Conservation (phyloP, 306 rosid genomes). For the Gillenia trifoliata region DNA sequence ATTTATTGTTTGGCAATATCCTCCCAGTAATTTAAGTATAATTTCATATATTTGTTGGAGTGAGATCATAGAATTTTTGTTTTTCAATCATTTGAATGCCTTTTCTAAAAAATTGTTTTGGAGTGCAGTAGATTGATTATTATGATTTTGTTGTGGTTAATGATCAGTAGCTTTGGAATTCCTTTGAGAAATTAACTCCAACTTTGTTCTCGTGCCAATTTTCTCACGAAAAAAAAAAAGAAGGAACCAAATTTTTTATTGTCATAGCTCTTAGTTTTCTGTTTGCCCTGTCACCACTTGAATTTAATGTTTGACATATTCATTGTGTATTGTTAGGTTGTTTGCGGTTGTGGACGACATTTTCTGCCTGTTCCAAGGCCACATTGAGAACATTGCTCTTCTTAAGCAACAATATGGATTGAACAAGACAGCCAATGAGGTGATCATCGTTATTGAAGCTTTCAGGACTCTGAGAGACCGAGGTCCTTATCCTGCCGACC, state of each 20-base stretch:
- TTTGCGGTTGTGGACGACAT: conserved; percentile 97
- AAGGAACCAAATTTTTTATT: neutral
- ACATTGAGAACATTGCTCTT: conserved; percentile 70
- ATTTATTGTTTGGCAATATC: neutral
- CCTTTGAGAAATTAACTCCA: neutral
- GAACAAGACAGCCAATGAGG: conserved; percentile 86
- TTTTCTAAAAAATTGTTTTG: neutral
- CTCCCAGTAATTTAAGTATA: neutral
- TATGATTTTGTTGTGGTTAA: neutral
- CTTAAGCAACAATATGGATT: conserved; percentile 97
- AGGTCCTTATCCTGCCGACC: conserved; percentile 92
- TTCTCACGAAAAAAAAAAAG: neutral
- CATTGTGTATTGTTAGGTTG: conserved; percentile 41
- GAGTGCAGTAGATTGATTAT: neutral
- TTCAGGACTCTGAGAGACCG: conserved; percentile 92
- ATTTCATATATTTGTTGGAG: neutral
- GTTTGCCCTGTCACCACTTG: neutral
- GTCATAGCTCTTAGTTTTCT: neutral
- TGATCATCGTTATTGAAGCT: conserved; percentile 78
- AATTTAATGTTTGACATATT: neutral
- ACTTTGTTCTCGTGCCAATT: neutral
- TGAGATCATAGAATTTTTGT: neutral
- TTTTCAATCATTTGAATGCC: neutral
- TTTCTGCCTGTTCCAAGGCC: conserved; percentile 97
- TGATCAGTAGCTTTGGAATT: neutral